A percentile compares a stretch with the other conserved stretches of the same genome.
Evolutionary conservation across 352 stramenopile genomes (phyloP).

Genomic region (Globisporangium nunn): DNA sequence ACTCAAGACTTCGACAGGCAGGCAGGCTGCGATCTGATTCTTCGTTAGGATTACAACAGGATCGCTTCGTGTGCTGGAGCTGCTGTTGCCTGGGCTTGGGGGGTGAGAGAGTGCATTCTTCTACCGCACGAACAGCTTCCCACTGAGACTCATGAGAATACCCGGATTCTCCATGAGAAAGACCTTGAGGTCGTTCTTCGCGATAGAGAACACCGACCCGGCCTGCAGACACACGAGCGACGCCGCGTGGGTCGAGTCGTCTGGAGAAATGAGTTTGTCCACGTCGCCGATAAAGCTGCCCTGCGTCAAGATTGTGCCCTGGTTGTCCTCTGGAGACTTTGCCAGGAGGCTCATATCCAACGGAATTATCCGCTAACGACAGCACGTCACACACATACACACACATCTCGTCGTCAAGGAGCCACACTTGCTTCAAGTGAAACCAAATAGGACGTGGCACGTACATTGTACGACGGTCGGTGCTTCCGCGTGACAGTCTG

Average conservation of each 20-base stretch:
- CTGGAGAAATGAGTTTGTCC: conserved; percentile 46
- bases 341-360: conserved; percentile 45
- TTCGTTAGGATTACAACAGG: too few species aligned
- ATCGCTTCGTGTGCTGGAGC: too few species aligned
- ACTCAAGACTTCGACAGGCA: too few species aligned
- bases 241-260: conserved; percentile 50
- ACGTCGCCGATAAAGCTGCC: conserved; percentile 67
- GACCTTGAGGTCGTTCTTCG: conserved; percentile 58
- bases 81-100: not conserved
- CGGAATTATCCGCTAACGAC: conserved; percentile 41
- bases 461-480: conserved; percentile 50
- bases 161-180: conserved; percentile 73
- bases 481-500: conserved; percentile 26
- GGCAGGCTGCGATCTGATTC: too few species aligned
- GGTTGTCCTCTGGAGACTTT: conserved; percentile 26
- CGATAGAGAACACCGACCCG: conserved; percentile 52
- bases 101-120: not conserved
- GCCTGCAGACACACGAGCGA: conserved; percentile 48
- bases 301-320: conserved; percentile 39
- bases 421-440: conserved; percentile 3
- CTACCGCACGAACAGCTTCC: conserved; percentile 42
- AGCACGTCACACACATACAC: not conserved
- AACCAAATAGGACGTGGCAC: conserved; percentile 4
- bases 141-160: conserved; percentile 67
- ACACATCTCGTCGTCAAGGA: conserved; percentile 20